Percentiles rank a stretch among this genome's conserved stretches.
These are phyloP conservation scores for Aspergillus sojae DNA, from an alignment of 2,329 filamentous ascomycete species.

Conservation along the genomic window DNA sequence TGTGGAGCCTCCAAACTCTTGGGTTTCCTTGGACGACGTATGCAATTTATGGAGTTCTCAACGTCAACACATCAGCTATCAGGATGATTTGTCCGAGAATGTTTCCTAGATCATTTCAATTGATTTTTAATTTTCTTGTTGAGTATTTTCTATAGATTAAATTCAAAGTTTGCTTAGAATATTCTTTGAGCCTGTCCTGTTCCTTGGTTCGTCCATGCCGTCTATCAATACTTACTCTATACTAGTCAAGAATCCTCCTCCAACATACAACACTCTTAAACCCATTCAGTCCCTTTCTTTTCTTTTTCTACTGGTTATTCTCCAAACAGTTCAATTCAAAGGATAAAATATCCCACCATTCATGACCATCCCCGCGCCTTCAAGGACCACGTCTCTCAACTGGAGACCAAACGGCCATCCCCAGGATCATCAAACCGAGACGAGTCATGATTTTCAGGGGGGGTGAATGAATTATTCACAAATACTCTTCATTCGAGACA, in stretches of 20 bases:
- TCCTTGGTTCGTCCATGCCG: background rate
- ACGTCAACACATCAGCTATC: background rate
- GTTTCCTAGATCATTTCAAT: background rate
- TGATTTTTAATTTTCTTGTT: no score
- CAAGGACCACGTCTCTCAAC: background rate
- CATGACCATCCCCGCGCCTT: background rate
- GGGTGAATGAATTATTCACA: background rate
- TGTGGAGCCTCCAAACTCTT: conserved; percentile 16
- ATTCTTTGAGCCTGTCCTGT: background rate
- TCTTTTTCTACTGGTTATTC: background rate
- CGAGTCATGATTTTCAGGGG: conserved; percentile 29
- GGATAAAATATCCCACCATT: background rate
- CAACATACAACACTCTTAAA: background rate
- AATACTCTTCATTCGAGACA: background rate
- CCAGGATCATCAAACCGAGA: conserved; percentile 6
- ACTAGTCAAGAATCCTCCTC: background rate
- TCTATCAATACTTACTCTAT: background rate
- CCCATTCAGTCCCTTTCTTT: background rate
- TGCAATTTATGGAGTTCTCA: background rate
- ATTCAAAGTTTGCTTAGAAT: background rate
- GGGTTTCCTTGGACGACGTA: background rate
- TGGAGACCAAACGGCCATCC: background rate
- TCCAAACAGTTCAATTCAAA: background rate
- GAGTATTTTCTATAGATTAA: no score
- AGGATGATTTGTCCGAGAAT: background rate